phyloP scores from a whole-genome alignment of 306 rosid species.

The Cicer cuneatum region DNA sequence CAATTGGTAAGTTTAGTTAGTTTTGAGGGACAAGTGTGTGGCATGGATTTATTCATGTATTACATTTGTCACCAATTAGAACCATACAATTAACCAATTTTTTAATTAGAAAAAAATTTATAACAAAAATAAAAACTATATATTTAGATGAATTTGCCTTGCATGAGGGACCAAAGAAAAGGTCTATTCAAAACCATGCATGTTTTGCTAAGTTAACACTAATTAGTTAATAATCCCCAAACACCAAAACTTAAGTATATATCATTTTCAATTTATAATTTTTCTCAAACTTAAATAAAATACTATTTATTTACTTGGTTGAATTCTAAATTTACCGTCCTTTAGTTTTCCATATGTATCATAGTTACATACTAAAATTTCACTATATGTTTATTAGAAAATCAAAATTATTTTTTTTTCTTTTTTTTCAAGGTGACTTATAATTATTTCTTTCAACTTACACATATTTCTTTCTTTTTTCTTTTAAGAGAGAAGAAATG shows the following conservation, averaged over 20 bases:
- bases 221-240: conserved; percentile 12
- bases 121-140: neutral
- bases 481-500: conserved; percentile 73
- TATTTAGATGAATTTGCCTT: conserved; percentile 18
- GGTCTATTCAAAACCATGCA: conserved; percentile 42
- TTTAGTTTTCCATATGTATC: neutral
- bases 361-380: conserved; percentile 16
- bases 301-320: conserved; percentile 9
- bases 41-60: conserved; percentile 42
- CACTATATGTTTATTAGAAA: neutral
- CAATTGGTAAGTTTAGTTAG: conserved; percentile 40
- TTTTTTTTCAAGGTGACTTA: neutral
- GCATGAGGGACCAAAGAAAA: conserved; percentile 20
- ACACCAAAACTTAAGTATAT: neutral
- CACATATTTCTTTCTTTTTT: conserved; percentile 1
- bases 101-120: neutral
- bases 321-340: conserved; percentile 7
- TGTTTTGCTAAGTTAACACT: conserved; percentile 31
- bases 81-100: conserved; percentile 32
- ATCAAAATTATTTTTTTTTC: neutral
- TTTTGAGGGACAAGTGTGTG: conserved; percentile 62
- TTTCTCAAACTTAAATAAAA: neutral
- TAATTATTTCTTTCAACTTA: conserved; percentile 14
- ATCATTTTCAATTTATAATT: neutral
- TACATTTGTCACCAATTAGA: conserved; percentile 36